Conservation (phyloP, 139 green algal genomes). For the Volvox reticuliferus region DNA sequence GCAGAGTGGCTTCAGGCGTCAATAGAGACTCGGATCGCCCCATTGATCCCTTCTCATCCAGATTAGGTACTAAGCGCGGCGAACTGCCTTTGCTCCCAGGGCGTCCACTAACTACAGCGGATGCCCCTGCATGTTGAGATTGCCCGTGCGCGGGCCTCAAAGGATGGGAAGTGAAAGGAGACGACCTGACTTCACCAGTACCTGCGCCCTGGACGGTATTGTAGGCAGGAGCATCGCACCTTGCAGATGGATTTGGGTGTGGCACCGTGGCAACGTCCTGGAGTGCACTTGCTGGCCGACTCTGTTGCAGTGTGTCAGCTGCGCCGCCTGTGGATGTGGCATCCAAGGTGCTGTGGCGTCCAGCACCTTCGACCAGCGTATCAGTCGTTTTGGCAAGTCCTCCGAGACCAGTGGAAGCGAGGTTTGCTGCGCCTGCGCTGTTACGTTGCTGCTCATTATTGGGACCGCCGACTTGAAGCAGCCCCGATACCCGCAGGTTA, state of each 20-base stretch:
- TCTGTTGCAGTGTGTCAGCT: not conserved
- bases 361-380: not conserved
- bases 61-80: no score
- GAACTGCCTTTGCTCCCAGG: no score
- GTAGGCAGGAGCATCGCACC: no score
- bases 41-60: not conserved
- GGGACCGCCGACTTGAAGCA: constrained; percentile 42
- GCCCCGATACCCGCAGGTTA: constrained; percentile 45
- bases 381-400: not conserved
- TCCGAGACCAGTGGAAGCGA: not conserved
- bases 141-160: no score
- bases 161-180: no score
- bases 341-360: not conserved
- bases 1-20: not conserved
- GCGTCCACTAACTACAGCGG: no score
- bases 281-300: not conserved
- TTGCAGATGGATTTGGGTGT: no score
- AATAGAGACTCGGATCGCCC: not conserved
- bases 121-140: no score
- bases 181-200: no score
- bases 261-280: no score
- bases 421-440: not conserved
- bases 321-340: not conserved
- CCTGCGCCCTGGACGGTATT: no score
- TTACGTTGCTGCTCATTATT: not conserved